phyloP scores from a whole-genome alignment of 352 stramenopile species.

The Globisporangium echinulatum region DNA sequence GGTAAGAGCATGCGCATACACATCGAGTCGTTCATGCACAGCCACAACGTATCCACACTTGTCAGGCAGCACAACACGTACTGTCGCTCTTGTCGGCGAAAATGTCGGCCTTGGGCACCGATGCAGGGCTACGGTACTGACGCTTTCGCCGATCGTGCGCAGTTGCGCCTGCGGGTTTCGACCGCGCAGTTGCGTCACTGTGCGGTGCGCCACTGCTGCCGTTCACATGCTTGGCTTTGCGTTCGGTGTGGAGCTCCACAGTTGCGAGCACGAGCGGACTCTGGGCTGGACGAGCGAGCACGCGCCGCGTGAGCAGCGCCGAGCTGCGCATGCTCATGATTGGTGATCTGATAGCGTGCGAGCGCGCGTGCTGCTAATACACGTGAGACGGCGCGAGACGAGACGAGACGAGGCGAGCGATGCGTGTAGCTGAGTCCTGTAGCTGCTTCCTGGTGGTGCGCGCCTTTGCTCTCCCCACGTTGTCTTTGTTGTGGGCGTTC shows the following conservation, averaged over 20 bases:
- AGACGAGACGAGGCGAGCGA: neutral
- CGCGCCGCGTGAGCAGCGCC: constrained; percentile 12
- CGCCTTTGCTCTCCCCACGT: constrained; percentile 4
- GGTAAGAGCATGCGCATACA: too few species aligned
- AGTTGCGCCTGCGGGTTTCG: neutral
- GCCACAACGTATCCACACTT: too few species aligned
- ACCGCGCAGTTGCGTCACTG: neutral
- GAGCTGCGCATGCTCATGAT: constrained; percentile 12
- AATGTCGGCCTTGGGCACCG: constrained; percentile 3
- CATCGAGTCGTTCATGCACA: too few species aligned
- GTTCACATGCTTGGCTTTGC: constrained; percentile 9
- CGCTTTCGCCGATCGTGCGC: constrained; percentile 16
- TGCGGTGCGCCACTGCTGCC: neutral
- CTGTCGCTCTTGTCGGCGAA: constrained; percentile 10
- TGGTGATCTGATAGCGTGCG: neutral
- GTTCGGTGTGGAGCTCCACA: constrained; percentile 12
- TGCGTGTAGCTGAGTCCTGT: neutral
- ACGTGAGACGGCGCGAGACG: neutral
- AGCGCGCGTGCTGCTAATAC: neutral
- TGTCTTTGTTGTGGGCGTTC: neutral
- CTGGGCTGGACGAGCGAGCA: constrained; percentile 7
- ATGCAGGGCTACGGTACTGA: constrained; percentile 5
- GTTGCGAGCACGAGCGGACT: constrained; percentile 1
- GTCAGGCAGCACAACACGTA: neutral
- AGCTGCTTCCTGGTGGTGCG: neutral